Percentiles rank a stretch among this genome's conserved stretches.
These are phyloP conservation scores for Coemansia sp. DNA, from an alignment of 192 early-diverging fungal genomes.

Conservation along the genomic window DNA sequence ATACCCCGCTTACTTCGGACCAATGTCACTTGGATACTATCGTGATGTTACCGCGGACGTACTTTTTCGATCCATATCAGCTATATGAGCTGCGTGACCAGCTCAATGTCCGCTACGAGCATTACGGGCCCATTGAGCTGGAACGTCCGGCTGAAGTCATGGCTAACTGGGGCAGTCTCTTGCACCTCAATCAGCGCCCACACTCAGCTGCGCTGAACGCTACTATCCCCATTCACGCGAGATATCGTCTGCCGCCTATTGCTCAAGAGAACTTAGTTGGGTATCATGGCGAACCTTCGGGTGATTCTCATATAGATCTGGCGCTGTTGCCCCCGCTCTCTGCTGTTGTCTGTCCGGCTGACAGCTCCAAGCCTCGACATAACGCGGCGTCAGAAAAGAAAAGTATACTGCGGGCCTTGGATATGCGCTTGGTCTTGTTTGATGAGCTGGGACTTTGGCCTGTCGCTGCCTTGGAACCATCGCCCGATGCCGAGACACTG, in stretches of 20 bases:
- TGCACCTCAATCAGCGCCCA: slow-evolving; percentile 26
- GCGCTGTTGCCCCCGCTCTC: slow-evolving; percentile 37
- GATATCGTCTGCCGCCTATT: slow-evolving; percentile 44
- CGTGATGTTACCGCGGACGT: slow-evolving; percentile 33
- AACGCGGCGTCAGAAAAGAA: not conserved
- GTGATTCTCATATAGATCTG: slow-evolving; percentile 36
- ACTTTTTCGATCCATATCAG: slow-evolving; percentile 57
- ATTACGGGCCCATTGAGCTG: slow-evolving; percentile 44
- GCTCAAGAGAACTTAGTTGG: slow-evolving; percentile 28
- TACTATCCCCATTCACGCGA: slow-evolving; percentile 44
- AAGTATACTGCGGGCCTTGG: slow-evolving; percentile 20
- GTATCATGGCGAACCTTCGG: slow-evolving; percentile 37
- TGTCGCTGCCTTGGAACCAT: slow-evolving; percentile 13
- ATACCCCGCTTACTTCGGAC: not conserved
- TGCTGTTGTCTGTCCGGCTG: slow-evolving; percentile 31
- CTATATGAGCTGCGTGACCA: slow-evolving; percentile 20
- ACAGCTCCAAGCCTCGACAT: not conserved
- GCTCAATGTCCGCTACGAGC: slow-evolving; percentile 15
- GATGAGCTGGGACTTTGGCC: slow-evolving; percentile 43
- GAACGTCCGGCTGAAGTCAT: slow-evolving; percentile 49
- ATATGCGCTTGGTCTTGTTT: slow-evolving; percentile 35
- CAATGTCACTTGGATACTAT: slow-evolving; percentile 28
- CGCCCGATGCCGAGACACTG: slow-evolving; percentile 42
- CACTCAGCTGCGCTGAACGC: slow-evolving; percentile 12
- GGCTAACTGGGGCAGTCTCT: slow-evolving; percentile 47